A percentile compares a stretch with the other conserved stretches of the same genome.
These are phyloP conservation scores for Schizonepeta tenuifolia DNA, from an alignment of 257 asterid species.

Conservation along the genomic window DNA sequence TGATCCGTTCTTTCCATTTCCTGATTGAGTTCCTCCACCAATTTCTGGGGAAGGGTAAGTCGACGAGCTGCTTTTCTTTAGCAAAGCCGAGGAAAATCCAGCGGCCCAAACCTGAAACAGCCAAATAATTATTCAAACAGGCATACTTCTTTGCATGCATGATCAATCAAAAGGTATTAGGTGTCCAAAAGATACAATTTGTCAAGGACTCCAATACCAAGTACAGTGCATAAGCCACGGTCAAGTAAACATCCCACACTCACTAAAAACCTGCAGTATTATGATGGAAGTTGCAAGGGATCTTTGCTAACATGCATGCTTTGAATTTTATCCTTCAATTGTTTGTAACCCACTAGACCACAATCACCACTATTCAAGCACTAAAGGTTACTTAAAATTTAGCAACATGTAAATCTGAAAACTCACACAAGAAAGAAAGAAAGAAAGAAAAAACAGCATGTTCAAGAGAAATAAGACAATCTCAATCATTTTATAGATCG, in stretches of 20 bases:
- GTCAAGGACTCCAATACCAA: background rate
- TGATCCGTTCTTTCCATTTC: slow-evolving; percentile 33
- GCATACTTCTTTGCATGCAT: slow-evolving; percentile 28
- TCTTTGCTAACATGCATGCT: slow-evolving; percentile 20
- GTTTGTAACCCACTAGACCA: slow-evolving; percentile 6
- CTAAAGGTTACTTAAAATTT: background rate
- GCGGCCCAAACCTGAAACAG: slow-evolving; percentile 92
- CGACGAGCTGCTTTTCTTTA: slow-evolving; percentile 72
- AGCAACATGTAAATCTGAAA: slow-evolving; percentile 5
- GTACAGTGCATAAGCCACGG: background rate
- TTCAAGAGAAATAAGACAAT: background rate
- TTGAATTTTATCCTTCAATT: background rate
- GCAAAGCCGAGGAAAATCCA: slow-evolving; percentile 82
- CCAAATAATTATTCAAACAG: slow-evolving; percentile 14
- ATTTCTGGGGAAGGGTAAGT: slow-evolving; percentile 46
- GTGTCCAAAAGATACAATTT: slow-evolving; percentile 13
- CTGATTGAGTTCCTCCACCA: slow-evolving; percentile 44
- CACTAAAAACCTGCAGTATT: background rate
- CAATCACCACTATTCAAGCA: background rate
- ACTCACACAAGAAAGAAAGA: background rate
- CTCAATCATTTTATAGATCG: background rate
- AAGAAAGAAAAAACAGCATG: background rate
- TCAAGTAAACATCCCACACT: background rate
- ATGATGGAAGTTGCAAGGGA: slow-evolving; percentile 11
- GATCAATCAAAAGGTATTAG: background rate